Conservation (phyloP, 2,329 filamentous ascomycete species). For the Akanthomyces muscarius region DNA sequence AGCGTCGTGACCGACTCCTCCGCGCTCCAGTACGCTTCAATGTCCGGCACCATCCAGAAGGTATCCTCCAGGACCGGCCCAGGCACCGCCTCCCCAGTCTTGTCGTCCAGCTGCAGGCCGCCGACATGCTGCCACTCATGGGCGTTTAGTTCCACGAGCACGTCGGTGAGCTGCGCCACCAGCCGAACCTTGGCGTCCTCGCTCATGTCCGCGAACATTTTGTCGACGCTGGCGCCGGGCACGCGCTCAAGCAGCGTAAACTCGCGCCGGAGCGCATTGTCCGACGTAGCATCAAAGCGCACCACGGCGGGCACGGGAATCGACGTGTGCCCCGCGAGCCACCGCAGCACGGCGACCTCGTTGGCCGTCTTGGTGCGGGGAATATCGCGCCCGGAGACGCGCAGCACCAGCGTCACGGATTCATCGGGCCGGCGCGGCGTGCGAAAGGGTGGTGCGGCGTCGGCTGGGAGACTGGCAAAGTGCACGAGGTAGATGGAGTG, state of each 20-base stretch:
- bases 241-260: constrained; percentile 31
- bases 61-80: constrained; percentile 33
- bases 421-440: neutral
- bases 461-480: constrained; percentile 12
- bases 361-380: constrained; percentile 35
- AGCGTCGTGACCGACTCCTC: constrained; percentile 24
- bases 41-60: constrained; percentile 33
- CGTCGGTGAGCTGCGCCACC: constrained; percentile 28
- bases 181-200: constrained; percentile 22
- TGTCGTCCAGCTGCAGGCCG: constrained; percentile 24
- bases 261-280: constrained; percentile 31
- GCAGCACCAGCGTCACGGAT: constrained; percentile 26
- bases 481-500: constrained; percentile 27
- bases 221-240: constrained; percentile 26
- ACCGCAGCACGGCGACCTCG: constrained; percentile 33
- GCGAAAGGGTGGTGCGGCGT: neutral
- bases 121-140: constrained; percentile 26
- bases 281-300: constrained; percentile 23
- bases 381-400: constrained; percentile 33
- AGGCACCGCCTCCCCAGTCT: constrained; percentile 16
- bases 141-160: constrained; percentile 29
- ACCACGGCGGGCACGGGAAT: constrained; percentile 34
- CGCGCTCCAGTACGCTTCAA: constrained; percentile 26
- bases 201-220: constrained; percentile 26
- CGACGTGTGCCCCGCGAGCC: constrained; percentile 29